Conservation (phyloP, 495 filamentous ascomycete species). For the Penicillium roqueforti region DNA sequence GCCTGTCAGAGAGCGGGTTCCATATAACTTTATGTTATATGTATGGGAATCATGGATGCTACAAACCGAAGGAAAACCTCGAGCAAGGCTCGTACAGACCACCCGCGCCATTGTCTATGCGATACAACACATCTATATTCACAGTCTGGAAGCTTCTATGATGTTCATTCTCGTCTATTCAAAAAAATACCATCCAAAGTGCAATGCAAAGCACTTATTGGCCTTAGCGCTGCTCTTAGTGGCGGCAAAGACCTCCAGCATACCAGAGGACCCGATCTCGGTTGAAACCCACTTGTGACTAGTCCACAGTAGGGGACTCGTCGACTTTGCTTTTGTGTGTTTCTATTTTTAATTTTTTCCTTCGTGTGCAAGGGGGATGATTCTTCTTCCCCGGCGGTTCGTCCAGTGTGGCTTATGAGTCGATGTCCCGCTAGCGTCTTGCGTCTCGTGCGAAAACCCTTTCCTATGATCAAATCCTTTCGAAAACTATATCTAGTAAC, state of each 20-base stretch:
- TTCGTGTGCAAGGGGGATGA: not conserved
- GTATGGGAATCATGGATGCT: too few relatives aligned
- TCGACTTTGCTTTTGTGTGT: not conserved
- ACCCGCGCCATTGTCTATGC: not conserved
- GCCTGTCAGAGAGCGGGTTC: not conserved
- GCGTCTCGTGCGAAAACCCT: not conserved
- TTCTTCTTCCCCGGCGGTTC: not conserved
- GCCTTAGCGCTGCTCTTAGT: constrained; percentile 2
- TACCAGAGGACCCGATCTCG: constrained; percentile 29
- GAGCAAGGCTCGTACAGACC: not conserved
- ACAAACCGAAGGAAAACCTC: not conserved
- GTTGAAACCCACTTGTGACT: constrained; percentile 13
- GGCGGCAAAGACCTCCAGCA: constrained; percentile 37
- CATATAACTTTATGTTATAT: too few relatives aligned
- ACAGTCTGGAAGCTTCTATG: not conserved
- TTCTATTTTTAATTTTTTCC: constrained; percentile 1
- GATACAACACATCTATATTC: not conserved
- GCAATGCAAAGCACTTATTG: not conserved
- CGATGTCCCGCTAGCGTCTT: constrained; percentile 8
- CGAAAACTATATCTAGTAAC: not conserved
- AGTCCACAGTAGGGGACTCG: not conserved
- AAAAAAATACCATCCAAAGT: not conserved
- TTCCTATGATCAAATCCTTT: not conserved
- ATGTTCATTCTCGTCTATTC: not conserved
- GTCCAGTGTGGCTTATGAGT: not conserved